These are phyloP conservation scores for Omphalea diandra DNA, from an alignment of 441 rosid species.

Conservation along the genomic window DNA sequence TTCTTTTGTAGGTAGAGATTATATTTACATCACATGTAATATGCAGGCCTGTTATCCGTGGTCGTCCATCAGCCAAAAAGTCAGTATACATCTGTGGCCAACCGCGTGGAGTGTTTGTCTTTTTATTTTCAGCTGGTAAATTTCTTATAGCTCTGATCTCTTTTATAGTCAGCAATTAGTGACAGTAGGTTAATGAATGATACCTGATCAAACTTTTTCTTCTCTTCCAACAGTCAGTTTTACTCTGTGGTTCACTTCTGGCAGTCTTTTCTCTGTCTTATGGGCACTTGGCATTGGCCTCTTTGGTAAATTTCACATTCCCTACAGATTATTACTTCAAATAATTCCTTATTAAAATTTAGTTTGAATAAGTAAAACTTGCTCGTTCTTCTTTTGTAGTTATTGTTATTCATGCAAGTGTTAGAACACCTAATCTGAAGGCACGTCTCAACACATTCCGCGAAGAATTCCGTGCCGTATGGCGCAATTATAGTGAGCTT, in stretches of 20 bases:
- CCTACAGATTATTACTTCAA: not conserved
- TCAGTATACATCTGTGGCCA: constrained; percentile 75
- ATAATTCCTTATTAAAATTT: not conserved
- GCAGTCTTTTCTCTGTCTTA: constrained; percentile 64
- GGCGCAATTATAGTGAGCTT: constrained; percentile 97
- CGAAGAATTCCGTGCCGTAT: constrained; percentile 91
- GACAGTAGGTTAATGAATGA: constrained; percentile 2
- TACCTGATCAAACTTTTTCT: constrained; percentile 9
- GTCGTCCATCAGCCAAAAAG: constrained; percentile 84
- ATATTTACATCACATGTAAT: constrained; percentile 16
- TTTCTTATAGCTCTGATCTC: not conserved
- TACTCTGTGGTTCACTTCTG: constrained; percentile 73
- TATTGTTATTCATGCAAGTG: constrained; percentile 83
- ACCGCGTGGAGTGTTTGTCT: constrained; percentile 85
- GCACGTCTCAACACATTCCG: constrained; percentile 95
- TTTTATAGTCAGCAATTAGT: not conserved
- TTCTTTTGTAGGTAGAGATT: not conserved
- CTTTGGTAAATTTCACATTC: constrained; percentile 46
- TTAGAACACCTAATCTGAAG: constrained; percentile 91
- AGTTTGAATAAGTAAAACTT: not conserved
- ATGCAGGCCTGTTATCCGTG: constrained; percentile 84
- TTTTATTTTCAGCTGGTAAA: constrained; percentile 64
- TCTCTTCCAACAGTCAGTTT: constrained; percentile 47
- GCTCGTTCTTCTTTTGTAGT: constrained; percentile 42
- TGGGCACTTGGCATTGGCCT: constrained; percentile 76